These are phyloP conservation scores for Albugo candida DNA, from an alignment of 352 stramenopile genomes.

Conservation along the genomic window DNA sequence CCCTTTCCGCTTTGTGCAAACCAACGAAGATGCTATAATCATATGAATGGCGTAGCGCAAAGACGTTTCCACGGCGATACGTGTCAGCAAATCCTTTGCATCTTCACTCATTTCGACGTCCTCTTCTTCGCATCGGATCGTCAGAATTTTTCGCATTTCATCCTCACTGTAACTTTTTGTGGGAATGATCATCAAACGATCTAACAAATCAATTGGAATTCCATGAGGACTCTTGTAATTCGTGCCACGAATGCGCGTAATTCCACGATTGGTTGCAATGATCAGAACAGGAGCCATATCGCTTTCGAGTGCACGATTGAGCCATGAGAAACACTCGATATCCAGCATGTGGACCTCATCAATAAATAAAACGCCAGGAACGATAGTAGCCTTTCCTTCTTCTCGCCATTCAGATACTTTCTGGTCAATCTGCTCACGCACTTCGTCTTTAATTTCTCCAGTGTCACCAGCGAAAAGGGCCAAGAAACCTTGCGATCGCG, in stretches of 20 bases:
- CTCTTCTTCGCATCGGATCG: constrained; percentile 95
- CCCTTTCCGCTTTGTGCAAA: constrained; percentile 86
- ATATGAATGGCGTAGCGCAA: constrained; percentile 99
- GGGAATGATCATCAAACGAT: constrained; percentile 97
- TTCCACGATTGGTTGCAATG: constrained; percentile 97
- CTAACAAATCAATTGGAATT: constrained; percentile 96
- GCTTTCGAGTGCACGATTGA: constrained; percentile 96
- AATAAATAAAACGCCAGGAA: constrained; percentile 98
- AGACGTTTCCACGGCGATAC: constrained; percentile 95
- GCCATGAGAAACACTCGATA: constrained; percentile 99
- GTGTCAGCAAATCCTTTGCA: constrained; percentile 92
- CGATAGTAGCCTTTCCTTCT: constrained; percentile 94
- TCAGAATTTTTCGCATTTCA: constrained; percentile 94
- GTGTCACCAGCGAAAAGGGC: constrained; percentile 98
- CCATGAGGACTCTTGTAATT: constrained; percentile 97
- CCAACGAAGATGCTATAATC: constrained; percentile 95
- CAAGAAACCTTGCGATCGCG: constrained; percentile 95
- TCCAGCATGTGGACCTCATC: constrained; percentile 99
- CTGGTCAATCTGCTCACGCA: constrained; percentile 97
- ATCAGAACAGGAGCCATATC: constrained; percentile 97
- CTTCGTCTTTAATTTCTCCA: constrained; percentile 97
- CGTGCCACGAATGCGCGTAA: constrained; percentile 96
- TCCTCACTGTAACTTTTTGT: constrained; percentile 91
- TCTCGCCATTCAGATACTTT: constrained; percentile 94
- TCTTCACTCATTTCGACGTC: constrained; percentile 97